These are phyloP conservation scores for Chlorella sp. DNA, from an alignment of 139 green algal species.

Conservation along the genomic window DNA sequence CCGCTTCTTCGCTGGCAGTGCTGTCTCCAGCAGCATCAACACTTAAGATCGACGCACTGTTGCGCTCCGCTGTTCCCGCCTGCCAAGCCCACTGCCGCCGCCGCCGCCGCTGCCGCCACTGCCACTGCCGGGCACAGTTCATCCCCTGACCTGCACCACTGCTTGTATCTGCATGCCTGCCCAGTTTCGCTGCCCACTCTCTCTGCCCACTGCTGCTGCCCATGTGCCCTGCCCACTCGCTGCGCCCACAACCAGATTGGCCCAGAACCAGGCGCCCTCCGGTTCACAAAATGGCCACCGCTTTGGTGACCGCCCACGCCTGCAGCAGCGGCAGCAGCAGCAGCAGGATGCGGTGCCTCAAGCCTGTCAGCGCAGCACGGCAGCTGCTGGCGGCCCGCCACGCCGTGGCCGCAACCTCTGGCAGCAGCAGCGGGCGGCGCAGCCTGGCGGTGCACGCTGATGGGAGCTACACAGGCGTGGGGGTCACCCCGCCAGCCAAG, in stretches of 20 bases:
- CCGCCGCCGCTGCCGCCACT: background rate
- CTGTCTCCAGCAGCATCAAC: too few species aligned
- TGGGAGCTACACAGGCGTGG: background rate
- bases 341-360: constrained; percentile 17
- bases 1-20: too few species aligned
- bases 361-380: background rate
- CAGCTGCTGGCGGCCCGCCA: constrained; percentile 9
- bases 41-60: too few species aligned
- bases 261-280: too few species aligned
- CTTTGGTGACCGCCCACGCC: background rate
- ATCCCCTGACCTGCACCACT: too few species aligned
- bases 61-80: too few species aligned
- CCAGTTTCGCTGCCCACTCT: too few species aligned
- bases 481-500: constrained; percentile 21
- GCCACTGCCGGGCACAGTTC: background rate
- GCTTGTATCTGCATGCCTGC: too few species aligned
- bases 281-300: background rate
- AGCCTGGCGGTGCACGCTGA: background rate
- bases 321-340: background rate
- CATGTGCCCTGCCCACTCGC: too few species aligned
- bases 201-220: background rate
- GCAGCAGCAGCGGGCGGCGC: background rate
- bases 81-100: background rate
- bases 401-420: background rate
- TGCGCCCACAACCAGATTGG: background rate